Base-by-base conservation (phyloP, 2,329 filamentous ascomycete species). In the Monilinia laxa region DNA sequence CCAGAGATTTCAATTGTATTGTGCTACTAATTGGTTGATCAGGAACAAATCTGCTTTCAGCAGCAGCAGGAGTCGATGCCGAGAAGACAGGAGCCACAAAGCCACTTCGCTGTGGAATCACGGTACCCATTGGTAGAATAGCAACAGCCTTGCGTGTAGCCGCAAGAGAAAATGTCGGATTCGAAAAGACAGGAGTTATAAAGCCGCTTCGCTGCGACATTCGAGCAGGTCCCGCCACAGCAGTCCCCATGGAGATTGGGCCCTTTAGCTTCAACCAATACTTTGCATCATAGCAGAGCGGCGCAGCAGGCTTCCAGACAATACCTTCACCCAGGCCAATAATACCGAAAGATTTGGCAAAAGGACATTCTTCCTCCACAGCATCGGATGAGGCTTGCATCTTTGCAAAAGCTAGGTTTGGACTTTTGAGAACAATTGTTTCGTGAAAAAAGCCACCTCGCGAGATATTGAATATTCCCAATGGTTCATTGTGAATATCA, bases 191-290 rank as follows among this genome's bases (percentile, higher is more conserved):
- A 7, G 58, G 58, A 38, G 5, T 18, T 0, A 51, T 5, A 5
- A 62, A 51, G 1, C 4, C 1, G 31, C 58, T 40, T 51, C 58
- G 28, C 16, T 51, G 45, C 10, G 45, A 28, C 4, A 62, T 40
- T 2, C n/a, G 28, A 3, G 58, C 31, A 16, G 16, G n/a, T 20
- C 47, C 45, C 11, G 12, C 42, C 49, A 40, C 20, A 5, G 25
- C 59, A 4, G 14, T 62, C 0, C 35, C 25, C 35, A 56, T 66
- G 5, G 45, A 53, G 7, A 67, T 49, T 6, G 67, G 66, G 2
- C 72, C 72, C 45, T 74, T 74, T 3, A 68, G 68, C 49, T 74
- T 74, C 0, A 73, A 6, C 72, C 72, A 74, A 28, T 70, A 73
- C 35, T 58, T 65, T 1, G 71, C 55, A 55, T 73, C 69, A 12